phyloP scores from a whole-genome alignment of 2,329 filamentous ascomycete species.

The Corinectria fuckeliana region DNA sequence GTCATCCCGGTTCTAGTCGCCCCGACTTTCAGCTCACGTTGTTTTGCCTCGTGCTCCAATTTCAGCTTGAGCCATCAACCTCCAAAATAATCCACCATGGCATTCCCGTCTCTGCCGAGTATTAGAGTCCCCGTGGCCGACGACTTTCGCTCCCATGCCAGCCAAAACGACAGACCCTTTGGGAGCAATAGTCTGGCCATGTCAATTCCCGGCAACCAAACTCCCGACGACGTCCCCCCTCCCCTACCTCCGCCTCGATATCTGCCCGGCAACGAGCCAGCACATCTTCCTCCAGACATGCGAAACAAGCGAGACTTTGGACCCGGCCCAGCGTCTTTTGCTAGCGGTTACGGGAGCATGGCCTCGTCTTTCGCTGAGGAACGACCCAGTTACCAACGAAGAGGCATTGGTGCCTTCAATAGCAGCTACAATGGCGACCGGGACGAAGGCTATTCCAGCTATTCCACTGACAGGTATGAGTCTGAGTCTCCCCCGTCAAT shows the following conservation, averaged over 20 bases:
- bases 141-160: constrained; percentile 37
- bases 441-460: constrained; percentile 54
- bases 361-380: constrained; percentile 45
- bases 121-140: constrained; percentile 44
- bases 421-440: constrained; percentile 37
- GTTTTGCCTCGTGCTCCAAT: constrained; percentile 34
- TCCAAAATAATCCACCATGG: constrained; percentile 41
- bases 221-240: constrained; percentile 48
- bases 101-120: constrained; percentile 47
- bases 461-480: constrained; percentile 47
- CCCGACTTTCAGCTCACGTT: constrained; percentile 35
- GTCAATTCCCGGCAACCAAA: constrained; percentile 50
- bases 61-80: constrained; percentile 34
- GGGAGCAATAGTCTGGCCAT: constrained; percentile 47
- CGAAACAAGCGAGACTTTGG: constrained; percentile 40
- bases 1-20: constrained; percentile 33
- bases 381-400: constrained; percentile 42
- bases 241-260: constrained; percentile 54
- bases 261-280: constrained; percentile 45
- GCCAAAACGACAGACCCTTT: constrained; percentile 42
- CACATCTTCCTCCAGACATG: constrained; percentile 40
- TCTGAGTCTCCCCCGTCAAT: background rate
- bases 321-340: constrained; percentile 39
- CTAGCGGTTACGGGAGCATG: constrained; percentile 51
- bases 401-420: constrained; percentile 36